Conservation (phyloP, 108 stramenopile species). For the Nitzschia sp. region DNA sequence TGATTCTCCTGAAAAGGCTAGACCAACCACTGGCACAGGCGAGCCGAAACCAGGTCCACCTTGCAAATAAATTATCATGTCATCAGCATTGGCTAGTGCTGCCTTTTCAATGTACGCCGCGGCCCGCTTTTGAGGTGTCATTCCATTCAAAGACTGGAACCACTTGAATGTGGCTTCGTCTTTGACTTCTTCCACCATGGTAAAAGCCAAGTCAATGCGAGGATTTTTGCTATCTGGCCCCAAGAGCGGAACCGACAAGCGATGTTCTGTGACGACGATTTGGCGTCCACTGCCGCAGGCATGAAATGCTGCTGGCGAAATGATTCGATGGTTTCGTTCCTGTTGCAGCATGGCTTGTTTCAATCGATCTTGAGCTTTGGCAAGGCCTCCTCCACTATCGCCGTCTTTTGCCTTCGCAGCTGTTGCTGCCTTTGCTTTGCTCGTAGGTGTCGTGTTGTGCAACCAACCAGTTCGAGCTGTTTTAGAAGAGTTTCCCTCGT, state of each 20-base stretch:
- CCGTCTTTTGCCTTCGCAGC: neutral
- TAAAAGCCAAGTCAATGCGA: constrained; percentile 72
- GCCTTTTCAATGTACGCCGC: constrained; percentile 45
- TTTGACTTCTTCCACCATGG: constrained; percentile 65
- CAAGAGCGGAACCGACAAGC: constrained; percentile 61
- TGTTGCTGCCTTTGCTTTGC: constrained; percentile 12
- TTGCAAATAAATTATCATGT: constrained; percentile 79
- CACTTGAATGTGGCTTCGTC: constrained; percentile 16
- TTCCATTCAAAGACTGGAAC: constrained; percentile 19
- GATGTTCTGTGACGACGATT: constrained; percentile 82
- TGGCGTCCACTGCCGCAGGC: constrained; percentile 49
- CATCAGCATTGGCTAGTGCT: constrained; percentile 37
- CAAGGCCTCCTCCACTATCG: constrained; percentile 14
- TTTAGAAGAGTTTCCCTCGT: neutral
- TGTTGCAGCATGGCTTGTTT: constrained; percentile 60
- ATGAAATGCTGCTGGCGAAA: constrained; percentile 69
- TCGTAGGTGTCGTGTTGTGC: constrained; percentile 57
- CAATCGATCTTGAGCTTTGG: constrained; percentile 46
- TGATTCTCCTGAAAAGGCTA: constrained; percentile 42
- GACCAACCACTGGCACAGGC: constrained; percentile 56
- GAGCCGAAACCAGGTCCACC: constrained; percentile 93
- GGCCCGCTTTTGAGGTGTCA: constrained; percentile 48
- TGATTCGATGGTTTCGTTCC: constrained; percentile 77
- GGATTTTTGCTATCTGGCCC: constrained; percentile 31
- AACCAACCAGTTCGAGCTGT: constrained; percentile 80